phyloP scores from a whole-genome alignment of 495 filamentous ascomycete species.

The Penicillium fimorum region DNA sequence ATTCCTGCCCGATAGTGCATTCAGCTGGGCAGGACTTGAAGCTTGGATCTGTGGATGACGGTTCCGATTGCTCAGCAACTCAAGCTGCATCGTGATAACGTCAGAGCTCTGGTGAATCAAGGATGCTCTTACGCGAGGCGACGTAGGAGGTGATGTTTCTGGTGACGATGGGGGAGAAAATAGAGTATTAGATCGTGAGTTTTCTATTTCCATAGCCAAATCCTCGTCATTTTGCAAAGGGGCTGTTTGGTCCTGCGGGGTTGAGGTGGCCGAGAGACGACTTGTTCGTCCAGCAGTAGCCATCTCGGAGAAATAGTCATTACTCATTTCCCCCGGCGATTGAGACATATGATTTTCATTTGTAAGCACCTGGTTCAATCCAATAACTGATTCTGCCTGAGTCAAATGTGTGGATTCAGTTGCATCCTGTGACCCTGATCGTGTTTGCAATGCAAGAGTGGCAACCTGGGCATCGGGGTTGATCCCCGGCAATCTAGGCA shows the following conservation, averaged over 20 bases:
- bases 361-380: slow-evolving; percentile 32
- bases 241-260: slow-evolving; percentile 16
- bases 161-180: slow-evolving; percentile 45
- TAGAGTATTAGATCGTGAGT: slow-evolving; percentile 43
- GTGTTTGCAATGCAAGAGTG: neutral
- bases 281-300: slow-evolving; percentile 29
- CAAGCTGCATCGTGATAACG: slow-evolving; percentile 51
- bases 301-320: slow-evolving; percentile 32
- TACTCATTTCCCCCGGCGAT: slow-evolving; percentile 41
- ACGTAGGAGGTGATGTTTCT: slow-evolving; percentile 44
- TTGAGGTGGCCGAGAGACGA: slow-evolving; percentile 17
- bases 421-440: slow-evolving; percentile 10
- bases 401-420: slow-evolving; percentile 9
- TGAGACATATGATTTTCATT: slow-evolving; percentile 41
- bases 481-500: slow-evolving; percentile 11
- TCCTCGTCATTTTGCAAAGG: slow-evolving; percentile 16
- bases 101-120: slow-evolving; percentile 48
- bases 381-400: slow-evolving; percentile 17
- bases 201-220: slow-evolving; percentile 21
- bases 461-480: slow-evolving; percentile 4
- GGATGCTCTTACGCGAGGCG: slow-evolving; percentile 46
- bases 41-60: slow-evolving; percentile 26
- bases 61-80: slow-evolving; percentile 39
- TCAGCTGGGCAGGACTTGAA: slow-evolving; percentile 11
- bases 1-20: slow-evolving; percentile 20